Evolutionary conservation across 305 asterid species (phyloP).

Genomic region (Withania somnifera): DNA sequence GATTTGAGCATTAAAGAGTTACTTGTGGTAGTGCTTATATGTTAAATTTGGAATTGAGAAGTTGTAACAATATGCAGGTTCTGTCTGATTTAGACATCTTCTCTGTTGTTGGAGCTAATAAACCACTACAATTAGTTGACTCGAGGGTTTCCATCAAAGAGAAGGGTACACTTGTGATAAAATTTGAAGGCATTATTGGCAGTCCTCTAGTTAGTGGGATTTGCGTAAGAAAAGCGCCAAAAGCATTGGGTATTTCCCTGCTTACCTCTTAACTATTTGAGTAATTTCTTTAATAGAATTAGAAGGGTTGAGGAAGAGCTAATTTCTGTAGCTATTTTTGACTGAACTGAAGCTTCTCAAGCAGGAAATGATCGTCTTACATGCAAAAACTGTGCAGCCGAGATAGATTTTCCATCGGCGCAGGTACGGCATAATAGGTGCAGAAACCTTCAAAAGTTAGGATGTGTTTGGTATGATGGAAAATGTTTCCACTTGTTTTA

Average conservation of each 20-base stretch:
- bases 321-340: conserved; percentile 1
- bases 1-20: neutral
- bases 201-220: conserved; percentile 88
- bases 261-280: neutral
- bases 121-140: conserved; percentile 74
- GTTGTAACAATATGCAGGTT: conserved; percentile 39
- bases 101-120: conserved; percentile 85
- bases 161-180: conserved; percentile 44
- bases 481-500: neutral
- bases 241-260: conserved; percentile 36
- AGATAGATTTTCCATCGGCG: conserved; percentile 55
- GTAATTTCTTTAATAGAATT: neutral
- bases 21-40: neutral
- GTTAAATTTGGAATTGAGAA: neutral
- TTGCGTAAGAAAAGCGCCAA: conserved; percentile 54
- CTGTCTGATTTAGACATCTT: conserved; percentile 80
- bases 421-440: conserved; percentile 46
- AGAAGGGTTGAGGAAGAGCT: neutral
- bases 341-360: conserved; percentile 32
- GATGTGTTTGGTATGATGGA: neutral
- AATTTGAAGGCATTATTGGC: conserved; percentile 75
- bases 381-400: conserved; percentile 65
- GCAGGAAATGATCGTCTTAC: conserved; percentile 28
- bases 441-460: neutral
- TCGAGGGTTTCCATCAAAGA: conserved; percentile 56